phyloP scores from a whole-genome alignment of 169 alveolate genomes.

The Babesia gibsoni region DNA sequence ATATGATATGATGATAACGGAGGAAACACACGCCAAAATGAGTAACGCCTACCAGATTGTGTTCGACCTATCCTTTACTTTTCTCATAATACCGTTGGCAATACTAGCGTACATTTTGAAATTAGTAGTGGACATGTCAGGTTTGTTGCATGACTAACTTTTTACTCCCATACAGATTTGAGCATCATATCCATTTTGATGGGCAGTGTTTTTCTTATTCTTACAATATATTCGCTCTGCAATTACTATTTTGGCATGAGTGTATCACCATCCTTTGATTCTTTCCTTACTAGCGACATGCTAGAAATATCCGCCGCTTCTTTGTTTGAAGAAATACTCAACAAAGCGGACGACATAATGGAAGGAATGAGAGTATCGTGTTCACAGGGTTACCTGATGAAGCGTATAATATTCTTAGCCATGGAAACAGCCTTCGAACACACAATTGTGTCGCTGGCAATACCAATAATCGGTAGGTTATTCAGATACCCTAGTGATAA shows the following conservation, averaged over 20 bases:
- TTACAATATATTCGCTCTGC: constrained; percentile 32
- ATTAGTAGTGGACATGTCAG: neutral
- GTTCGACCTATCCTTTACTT: constrained; percentile 58
- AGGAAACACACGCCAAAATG: constrained; percentile 22
- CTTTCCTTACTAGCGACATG: neutral
- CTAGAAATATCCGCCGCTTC: constrained; percentile 16
- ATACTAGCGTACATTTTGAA: neutral
- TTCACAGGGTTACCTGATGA: constrained; percentile 17
- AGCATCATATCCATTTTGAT: constrained; percentile 5
- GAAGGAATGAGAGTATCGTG: constrained; percentile 36
- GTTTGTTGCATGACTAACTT: neutral
- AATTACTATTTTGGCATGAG: constrained; percentile 49
- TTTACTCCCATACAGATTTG: constrained; percentile 4
- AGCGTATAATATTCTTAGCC: constrained; percentile 33
- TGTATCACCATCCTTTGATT: neutral
- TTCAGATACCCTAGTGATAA: neutral
- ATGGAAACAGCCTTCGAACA: constrained; percentile 61
- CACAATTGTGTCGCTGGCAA: constrained; percentile 15
- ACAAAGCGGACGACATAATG: constrained; percentile 30
- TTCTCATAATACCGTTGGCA: constrained; percentile 42
- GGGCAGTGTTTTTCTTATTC: constrained; percentile 22
- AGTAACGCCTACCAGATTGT: constrained; percentile 38
- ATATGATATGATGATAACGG: constrained; percentile 42
- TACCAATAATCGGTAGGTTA: constrained; percentile 38
- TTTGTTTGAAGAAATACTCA: constrained; percentile 21